Base-by-base conservation (phyloP, 257 asterid genomes). In the Solanum ossicruentum region DNA sequence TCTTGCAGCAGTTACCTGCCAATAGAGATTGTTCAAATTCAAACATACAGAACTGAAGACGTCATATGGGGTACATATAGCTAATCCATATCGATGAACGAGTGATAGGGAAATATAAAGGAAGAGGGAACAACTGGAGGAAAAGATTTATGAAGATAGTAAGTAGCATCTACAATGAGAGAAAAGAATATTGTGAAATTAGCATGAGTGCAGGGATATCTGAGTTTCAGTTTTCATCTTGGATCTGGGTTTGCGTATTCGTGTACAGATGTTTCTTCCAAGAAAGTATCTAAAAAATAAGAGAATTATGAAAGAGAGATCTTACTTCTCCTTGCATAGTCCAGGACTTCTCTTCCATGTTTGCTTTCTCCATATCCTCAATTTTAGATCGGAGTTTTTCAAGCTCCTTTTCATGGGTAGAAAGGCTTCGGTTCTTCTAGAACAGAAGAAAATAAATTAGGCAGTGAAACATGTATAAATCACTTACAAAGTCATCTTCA, bases 301-400 rank as follows among this genome's bases (percentile, higher is more conserved):
- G 28, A 8, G 61, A 7, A 20, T 26, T 80, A 28, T 56, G 80
- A 83, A 83, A 21, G 56, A 89, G 71, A 87, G 70, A 70, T 57
- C 43, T 81, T 88, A 97, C 99, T 98, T 97, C 99, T 55, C 99
- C 99, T 90, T 92, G 98, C 99, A 97, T 93, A 43, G 93, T 92
- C 99, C 99, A 97, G 57, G 94, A 72, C 91, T 94, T 97, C 69
- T 97, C 95, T 89, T 92, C 98, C 89, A 97, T 28, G 85, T 97
- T 97, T 13, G 97, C 91, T 85, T 89, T 92, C 91, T 97, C 99
- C 93, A 97, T 93, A 84, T 92, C 87, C 85, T 94, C 94, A 78
- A 95, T 92, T 87, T 93, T 90, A 81, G 92, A 86, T 78, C 84
- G 98, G 26, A 92, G 90, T 85, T 87, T 95, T 86, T 89, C 90